Percentiles rank a stretch among this genome's conserved stretches.
These are phyloP conservation scores for Petrea volubilis DNA, from an alignment of 257 asterid species.

Conservation along the genomic window DNA sequence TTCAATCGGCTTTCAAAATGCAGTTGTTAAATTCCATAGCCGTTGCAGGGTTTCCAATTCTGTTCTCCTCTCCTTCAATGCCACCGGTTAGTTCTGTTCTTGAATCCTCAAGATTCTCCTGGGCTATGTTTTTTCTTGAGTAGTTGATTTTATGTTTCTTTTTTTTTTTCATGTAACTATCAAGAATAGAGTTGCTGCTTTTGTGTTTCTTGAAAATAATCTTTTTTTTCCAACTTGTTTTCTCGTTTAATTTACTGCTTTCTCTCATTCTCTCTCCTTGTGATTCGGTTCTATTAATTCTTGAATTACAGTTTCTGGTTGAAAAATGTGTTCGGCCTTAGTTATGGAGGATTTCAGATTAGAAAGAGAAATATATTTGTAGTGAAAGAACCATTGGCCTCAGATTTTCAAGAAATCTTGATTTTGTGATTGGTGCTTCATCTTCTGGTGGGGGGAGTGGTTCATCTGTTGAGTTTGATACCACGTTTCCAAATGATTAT, in stretches of 20 bases:
- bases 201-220: not conserved
- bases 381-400: slow-evolving; percentile 7
- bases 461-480: slow-evolving; percentile 48
- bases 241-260: no score
- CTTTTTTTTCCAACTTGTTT: no score
- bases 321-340: slow-evolving; percentile 36
- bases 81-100: slow-evolving; percentile 29
- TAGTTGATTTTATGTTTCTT: not conserved
- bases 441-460: slow-evolving; percentile 41
- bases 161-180: not conserved
- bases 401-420: slow-evolving; percentile 35
- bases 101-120: not conserved
- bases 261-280: no score
- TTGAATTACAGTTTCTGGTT: not conserved
- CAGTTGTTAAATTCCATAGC: slow-evolving; percentile 44
- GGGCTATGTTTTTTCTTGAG: not conserved
- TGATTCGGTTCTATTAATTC: not conserved
- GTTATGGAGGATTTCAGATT: slow-evolving; percentile 27
- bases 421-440: slow-evolving; percentile 34
- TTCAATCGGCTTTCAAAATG: slow-evolving; percentile 42
- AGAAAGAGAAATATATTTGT: slow-evolving; percentile 21
- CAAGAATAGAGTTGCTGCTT: not conserved
- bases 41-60: slow-evolving; percentile 29
- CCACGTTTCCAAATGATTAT: slow-evolving; percentile 73
- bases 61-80: slow-evolving; percentile 23